Evolutionary conservation across 1,284 basidiomycete species (phyloP), one percentile per base, ranked within the genome.

Genomic region (Wallemia mellicola): DNA sequence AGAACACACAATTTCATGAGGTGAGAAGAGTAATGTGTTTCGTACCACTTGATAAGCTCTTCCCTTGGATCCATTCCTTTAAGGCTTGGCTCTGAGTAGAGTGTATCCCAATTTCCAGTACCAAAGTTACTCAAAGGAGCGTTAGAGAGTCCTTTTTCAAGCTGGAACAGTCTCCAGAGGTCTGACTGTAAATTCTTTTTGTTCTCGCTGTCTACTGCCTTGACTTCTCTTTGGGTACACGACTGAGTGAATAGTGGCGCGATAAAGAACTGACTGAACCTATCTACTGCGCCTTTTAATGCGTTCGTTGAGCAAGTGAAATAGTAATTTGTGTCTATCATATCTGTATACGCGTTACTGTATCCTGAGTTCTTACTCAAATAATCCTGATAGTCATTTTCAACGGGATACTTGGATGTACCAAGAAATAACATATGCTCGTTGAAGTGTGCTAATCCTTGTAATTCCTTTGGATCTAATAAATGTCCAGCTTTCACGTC

Each of bases 101-200:
- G 73, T 60, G 83, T 88, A 60, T 84, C 78, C 62, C 82, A 78
- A 71, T 88, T 86, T 1, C 94, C 94, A 2, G 84, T 92, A n/a
- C 72, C 87, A 67, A 99, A 99, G 69, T 96, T 94, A 64, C 77
- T 79, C 80, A 87, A 98, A 1, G 80, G 77, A 69, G 98, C 92
- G 1, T 81, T 81, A 62, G 79, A 83, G 48, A 95, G 77, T 63
- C 82, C 78, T 72, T 99, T 98, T 71, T 88, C 89, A 26, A 96
- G 73, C 71, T 99, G 94, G 72, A 86, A 96, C 60, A 91, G 80
- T n/a, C 94, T 79, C 89, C 91, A 96, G 67, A 83, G 73, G 69
- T 98, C 92, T n/a, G 74, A 75, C 71, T 96, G 92, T 59, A 88
- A 77, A 68, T 98, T 98, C 75, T 98, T 98, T 75, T 88, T 89